Conservation (phyloP, 805 yeast species). For the Kodamaea sagamina region DNA sequence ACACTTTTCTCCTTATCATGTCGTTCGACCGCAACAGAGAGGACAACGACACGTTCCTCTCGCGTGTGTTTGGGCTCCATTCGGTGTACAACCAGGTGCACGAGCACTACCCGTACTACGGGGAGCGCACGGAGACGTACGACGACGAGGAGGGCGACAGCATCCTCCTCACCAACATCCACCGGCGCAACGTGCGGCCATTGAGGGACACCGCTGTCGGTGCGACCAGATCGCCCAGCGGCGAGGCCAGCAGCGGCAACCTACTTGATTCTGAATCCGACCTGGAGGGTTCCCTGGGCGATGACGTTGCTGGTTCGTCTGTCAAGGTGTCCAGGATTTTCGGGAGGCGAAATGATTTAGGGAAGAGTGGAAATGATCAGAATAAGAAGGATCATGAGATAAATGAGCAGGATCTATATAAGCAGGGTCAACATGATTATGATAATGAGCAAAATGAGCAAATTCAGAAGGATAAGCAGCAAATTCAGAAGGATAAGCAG, state of each 20-base stretch:
- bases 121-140: slow-evolving; percentile 1
- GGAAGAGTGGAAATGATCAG: too few species aligned
- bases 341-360: too few species aligned
- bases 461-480: too few species aligned
- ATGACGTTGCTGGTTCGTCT: background rate
- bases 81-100: slow-evolving; percentile 44
- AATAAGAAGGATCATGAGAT: background rate
- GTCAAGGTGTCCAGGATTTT: background rate
- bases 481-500: too few species aligned
- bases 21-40: slow-evolving; percentile 3
- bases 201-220: background rate
- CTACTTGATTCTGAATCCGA: slow-evolving; percentile 11
- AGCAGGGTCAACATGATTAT: too few species aligned
- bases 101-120: slow-evolving; percentile 42
- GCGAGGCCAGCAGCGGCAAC: slow-evolving; percentile 1
- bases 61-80: slow-evolving; percentile 61
- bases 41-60: slow-evolving; percentile 56
- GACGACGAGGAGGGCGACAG: slow-evolving; percentile 12
- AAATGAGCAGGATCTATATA: too few species aligned
- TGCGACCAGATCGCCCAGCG: too few species aligned
- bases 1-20: slow-evolving; percentile 7
- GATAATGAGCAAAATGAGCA: too few species aligned
- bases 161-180: slow-evolving; percentile 10
- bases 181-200: slow-evolving; percentile 4
- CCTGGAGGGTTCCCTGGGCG: slow-evolving; percentile 5